A percentile compares a stretch with the other conserved stretches of the same genome.
phyloP scores from a whole-genome alignment of 805 yeast genomes.

The Spathaspora sp. region DNA sequence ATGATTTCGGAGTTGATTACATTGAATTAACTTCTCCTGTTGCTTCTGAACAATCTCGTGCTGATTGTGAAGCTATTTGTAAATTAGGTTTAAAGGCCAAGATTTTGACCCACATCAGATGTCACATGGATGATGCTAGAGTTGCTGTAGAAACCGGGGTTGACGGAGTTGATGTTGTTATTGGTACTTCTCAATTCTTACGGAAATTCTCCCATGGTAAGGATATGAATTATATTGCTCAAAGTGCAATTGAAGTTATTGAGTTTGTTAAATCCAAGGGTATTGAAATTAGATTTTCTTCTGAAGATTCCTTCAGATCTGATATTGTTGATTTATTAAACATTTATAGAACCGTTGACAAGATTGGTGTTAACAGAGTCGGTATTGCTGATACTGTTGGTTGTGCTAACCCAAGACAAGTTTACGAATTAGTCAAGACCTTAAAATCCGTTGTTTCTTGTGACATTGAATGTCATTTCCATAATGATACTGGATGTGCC shows the following conservation, averaged over 20 bases:
- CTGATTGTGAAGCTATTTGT: slow-evolving; percentile 57
- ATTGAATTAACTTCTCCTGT: slow-evolving; percentile 60
- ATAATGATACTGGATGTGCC: slow-evolving; percentile 63
- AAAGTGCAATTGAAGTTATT: slow-evolving; percentile 55
- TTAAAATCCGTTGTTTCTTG: slow-evolving; percentile 54
- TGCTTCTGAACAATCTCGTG: slow-evolving; percentile 55
- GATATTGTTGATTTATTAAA: slow-evolving; percentile 58
- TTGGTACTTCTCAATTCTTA: slow-evolving; percentile 56
- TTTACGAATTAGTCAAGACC: slow-evolving; percentile 55
- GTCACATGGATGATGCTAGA: slow-evolving; percentile 60
- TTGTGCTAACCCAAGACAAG: slow-evolving; percentile 63
- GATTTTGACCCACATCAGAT: slow-evolving; percentile 56
- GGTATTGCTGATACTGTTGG: slow-evolving; percentile 66
- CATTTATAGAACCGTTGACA: slow-evolving; percentile 58
- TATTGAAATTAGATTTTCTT: slow-evolving; percentile 53
- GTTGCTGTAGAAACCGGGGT: slow-evolving; percentile 62
- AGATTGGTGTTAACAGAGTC: slow-evolving; percentile 58
- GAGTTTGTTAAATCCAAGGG: slow-evolving; percentile 60
- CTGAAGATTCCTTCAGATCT: slow-evolving; percentile 60
- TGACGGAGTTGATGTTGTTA: slow-evolving; percentile 59
- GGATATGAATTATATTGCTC: slow-evolving; percentile 57
- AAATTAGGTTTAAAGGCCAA: slow-evolving; percentile 57
- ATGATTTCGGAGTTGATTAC: slow-evolving; percentile 59
- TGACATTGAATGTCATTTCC: slow-evolving; percentile 61
- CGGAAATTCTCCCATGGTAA: slow-evolving; percentile 58